These are phyloP conservation scores for Colletotrichum somersetense DNA, from an alignment of 2,329 filamentous ascomycete species.

Conservation along the genomic window DNA sequence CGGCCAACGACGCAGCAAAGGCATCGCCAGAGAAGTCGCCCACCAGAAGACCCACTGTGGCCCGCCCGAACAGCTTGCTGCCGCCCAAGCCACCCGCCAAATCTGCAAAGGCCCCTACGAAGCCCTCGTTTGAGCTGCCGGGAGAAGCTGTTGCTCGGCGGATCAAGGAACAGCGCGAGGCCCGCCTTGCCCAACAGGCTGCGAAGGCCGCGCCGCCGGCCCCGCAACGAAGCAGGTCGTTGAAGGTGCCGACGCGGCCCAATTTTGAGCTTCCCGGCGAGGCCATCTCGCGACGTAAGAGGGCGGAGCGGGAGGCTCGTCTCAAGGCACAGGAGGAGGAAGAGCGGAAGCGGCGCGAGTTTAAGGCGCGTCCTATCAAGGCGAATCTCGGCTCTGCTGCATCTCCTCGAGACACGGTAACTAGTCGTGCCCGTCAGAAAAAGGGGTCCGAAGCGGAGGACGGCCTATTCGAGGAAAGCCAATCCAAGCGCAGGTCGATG, in stretches of 20 bases:
- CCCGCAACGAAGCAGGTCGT: constrained; percentile 62
- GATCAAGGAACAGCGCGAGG: constrained; percentile 70
- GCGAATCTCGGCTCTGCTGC: constrained; percentile 56
- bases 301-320: constrained; percentile 67
- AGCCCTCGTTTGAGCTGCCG: constrained; percentile 71
- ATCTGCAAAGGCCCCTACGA: constrained; percentile 67
- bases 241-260: constrained; percentile 65
- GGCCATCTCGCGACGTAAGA: constrained; percentile 67
- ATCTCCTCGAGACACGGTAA: constrained; percentile 67
- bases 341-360: constrained; percentile 70
- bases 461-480: not conserved
- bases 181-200: constrained; percentile 59
- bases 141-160: constrained; percentile 71
- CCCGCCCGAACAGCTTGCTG: constrained; percentile 57
- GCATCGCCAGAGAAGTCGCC: constrained; percentile 44
- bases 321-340: constrained; percentile 71
- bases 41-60: constrained; percentile 44
- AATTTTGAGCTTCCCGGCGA: constrained; percentile 75
- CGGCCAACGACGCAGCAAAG: constrained; percentile 47
- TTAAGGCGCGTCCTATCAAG: constrained; percentile 71
- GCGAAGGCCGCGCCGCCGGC: constrained; percentile 45
- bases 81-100: constrained; percentile 62
- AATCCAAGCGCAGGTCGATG: constrained; percentile 43
- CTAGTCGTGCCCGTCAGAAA: constrained; percentile 68
- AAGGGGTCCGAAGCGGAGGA: constrained; percentile 50